Conservation (phyloP, 1,284 basidiomycete species). For the Fistulinella cinereoalba region DNA sequence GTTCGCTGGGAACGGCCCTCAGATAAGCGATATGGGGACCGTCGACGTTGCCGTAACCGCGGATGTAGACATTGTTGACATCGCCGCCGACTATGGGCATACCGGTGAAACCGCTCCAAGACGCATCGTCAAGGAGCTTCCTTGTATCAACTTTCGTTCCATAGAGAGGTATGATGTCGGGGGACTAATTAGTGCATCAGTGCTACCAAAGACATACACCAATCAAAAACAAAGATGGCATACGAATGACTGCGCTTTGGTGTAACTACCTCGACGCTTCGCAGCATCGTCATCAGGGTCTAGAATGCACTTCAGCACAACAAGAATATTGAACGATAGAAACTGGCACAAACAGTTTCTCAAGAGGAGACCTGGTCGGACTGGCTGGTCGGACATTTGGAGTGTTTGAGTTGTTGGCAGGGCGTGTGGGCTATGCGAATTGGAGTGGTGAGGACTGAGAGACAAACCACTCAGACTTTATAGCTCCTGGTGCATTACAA, state of each 20-base stretch:
- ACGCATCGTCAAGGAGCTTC: conserved; percentile 1
- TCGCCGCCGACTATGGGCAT: conserved; percentile 14
- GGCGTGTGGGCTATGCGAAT: too few species aligned
- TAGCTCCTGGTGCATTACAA: too few species aligned
- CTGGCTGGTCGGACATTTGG: too few species aligned
- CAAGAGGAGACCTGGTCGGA: conserved; percentile 3
- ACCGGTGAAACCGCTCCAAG: conserved; percentile 11
- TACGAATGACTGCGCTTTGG: conserved; percentile 13
- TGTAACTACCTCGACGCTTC: background rate
- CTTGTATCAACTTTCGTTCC: conserved; percentile 1
- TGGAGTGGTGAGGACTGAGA: too few species aligned
- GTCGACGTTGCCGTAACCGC: conserved; percentile 10
- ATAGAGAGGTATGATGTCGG: conserved; percentile 13
- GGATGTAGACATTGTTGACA: conserved; percentile 11
- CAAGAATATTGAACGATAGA: background rate
- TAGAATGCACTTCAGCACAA: conserved; percentile 1
- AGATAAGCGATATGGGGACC: conserved; percentile 7
- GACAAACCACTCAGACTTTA: too few species aligned
- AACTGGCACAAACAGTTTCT: conserved; percentile 11
- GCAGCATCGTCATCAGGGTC: conserved; percentile 12
- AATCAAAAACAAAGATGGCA: background rate
- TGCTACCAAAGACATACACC: background rate
- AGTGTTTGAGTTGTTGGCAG: too few species aligned
- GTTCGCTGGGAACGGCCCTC: conserved; percentile 10
- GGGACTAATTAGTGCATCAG: conserved; percentile 5